Base-by-base conservation (phyloP, 108 stramenopile genomes). In the Aurantiochytrium sp. region DNA sequence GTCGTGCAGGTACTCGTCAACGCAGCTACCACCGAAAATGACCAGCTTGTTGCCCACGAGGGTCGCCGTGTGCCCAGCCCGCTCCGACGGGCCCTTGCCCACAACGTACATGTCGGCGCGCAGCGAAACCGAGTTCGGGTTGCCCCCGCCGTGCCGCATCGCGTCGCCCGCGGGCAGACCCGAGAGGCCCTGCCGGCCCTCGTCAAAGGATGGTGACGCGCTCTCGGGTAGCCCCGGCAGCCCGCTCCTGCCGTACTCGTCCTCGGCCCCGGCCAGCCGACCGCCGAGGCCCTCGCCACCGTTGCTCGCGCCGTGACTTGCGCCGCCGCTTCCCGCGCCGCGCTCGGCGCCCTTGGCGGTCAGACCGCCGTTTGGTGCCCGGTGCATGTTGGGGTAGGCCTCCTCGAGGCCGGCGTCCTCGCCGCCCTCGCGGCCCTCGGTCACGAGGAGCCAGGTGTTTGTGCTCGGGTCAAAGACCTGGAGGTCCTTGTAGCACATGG, bases 31-130 rank as follows among this genome's bases (percentile, higher is more conserved):
- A 24, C 89, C 90, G 52, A 91, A 68, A 41, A 89, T 52, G 10
- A 88, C 37, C 22, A 90, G 85, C 54, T 93, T 89, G 48, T 95
- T 91, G 69, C 94, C 94, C 4, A 96, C 96, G 12, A 95, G 95
- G 32, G 97, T 97, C 10, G 96, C 96, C 4, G 96, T 97, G 91
- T 97, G 97, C 2, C 97, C 97, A 6, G 97, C 97, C 85, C 97
- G 86, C 30, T 93, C 91, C 39, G 96, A 95, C 4, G 97, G 97
- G 10, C 94, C 94, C 4, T 87, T 85, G 27, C 97, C 97, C 22
- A 90, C 86, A 4, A 96, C 89, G 36, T 92, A 52, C 6, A 97
- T 94, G 31, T 92, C 73, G 27, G 59, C 59, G 32, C 24, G 32
- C 27, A 65, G 24, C 6, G 59, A 65, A 10, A 65, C 59, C 10